Evolutionary conservation across 1,284 basidiomycete genomes (phyloP).

Genomic region (Apiotrichum akiyoshidainum): DNA sequence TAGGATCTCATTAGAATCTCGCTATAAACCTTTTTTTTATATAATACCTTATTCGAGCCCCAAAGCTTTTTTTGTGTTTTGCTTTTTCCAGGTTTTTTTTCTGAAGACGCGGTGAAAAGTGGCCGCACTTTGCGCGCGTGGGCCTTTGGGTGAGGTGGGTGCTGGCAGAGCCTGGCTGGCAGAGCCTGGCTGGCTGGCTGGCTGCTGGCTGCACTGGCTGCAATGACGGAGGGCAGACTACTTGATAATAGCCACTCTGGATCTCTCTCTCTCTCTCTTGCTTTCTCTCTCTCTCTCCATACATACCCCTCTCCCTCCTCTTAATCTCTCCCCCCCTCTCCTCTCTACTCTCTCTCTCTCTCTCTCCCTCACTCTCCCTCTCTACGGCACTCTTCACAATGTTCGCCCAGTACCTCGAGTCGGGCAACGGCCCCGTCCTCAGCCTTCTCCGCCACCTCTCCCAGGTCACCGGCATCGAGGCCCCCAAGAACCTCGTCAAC

Average conservation of each 20-base stretch:
- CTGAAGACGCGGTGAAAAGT: no score
- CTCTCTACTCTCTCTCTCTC: neutral
- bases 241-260: no score
- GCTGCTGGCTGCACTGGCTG: no score
- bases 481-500: constrained; percentile 33
- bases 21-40: no score
- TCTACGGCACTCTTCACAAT: neutral
- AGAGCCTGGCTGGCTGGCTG: no score
- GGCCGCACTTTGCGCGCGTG: no score
- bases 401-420: constrained; percentile 12
- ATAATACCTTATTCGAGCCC: no score
- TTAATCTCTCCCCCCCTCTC: neutral
- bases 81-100: no score
- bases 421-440: constrained; percentile 43
- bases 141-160: neutral
- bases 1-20: no score
- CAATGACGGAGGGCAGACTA: no score
- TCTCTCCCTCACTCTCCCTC: neutral
- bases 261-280: neutral
- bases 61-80: no score
- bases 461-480: constrained; percentile 32
- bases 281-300: neutral
- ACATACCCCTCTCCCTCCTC: neutral
- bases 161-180: neutral
- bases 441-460: constrained; percentile 31